Base-by-base conservation (phyloP, 1,139 yeast species). In the Suhomyces bokatorum region DNA sequence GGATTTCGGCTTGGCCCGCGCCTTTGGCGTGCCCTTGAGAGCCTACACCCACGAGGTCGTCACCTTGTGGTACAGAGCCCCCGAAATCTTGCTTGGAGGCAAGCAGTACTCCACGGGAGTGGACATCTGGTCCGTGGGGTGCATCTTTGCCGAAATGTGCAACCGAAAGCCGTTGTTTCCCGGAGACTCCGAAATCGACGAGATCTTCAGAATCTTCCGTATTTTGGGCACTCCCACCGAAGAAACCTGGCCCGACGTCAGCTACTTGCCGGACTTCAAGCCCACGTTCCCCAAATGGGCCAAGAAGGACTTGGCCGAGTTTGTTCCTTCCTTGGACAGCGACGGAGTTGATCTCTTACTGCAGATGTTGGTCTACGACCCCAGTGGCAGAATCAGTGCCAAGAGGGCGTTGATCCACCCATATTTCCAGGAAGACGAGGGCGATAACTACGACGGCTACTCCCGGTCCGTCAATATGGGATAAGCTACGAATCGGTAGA, bases 51-150 rank as follows among this genome's bases (percentile, higher is more conserved):
- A 91, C 69, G 98, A 93, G 64, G 97, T 93, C 49, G 99, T 95
- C 44, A 93, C 99, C 0, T 74, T 95, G 56, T 93, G 99, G 99
- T 93, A 93, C 67, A 78, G 99, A 55, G 91, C 98, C 0, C 99
- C 99, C 1, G 99, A 93, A 64, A 89, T 93, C 48, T 74, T 93
- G 52, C 75, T 93, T 33, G 99, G 99, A 28, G 97, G 98, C 20
- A 89, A 95, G 55, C 98, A 93, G 66, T 93, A 93, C 67, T 88
- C 97, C 41, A 93, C 98, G 0, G 98, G 98, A 24, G 98, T 93
- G 40, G 99, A 93, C 64, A 90, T 95, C 85, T 93, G 99, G 99
- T 88, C 97, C 14, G 88, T 90, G 47, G 99, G 99, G 17, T 91
- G 98, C 66, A 93, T 93, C 46, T 93, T 95, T 69, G 99, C 98